Evolutionary conservation across 768 basidiomycete genomes (phyloP), one percentile per base, ranked within the genome.

Genomic region (Dentipellis fragilis): DNA sequence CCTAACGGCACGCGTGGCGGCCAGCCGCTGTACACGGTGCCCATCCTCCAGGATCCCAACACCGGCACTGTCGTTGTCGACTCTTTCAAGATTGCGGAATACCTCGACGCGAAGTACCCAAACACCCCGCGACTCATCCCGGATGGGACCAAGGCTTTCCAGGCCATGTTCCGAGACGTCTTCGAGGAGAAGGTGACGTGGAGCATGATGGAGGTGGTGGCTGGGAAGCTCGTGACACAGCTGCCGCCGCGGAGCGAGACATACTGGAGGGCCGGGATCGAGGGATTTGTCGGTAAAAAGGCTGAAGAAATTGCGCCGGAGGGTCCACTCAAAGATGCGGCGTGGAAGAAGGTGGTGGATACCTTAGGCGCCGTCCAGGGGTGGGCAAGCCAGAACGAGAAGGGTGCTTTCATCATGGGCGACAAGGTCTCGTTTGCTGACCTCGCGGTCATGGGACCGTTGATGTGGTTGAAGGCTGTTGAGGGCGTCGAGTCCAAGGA

Each of bases 21-120:
- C 21, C n/a, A 21, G 36, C 42, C 51, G 21, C 34, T 52, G 4
- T 64, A 63, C 52, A 64, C 63, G 2, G 21, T 58, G 2, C 63
- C 63, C 16, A 54, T 55, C 36, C 63, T 64, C 19, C 35, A 51
- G n/a, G 60, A 61, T 52, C 46, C 54, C 12, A 47, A 23, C 22
- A 59, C 55, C 10, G 55, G 50, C 34, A 50, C 34, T 4, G 39
- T 57, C 42, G 51, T 63, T 37, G 39, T 62, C 6, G 62, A 64
- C 45, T 64, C 62, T 1, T 40, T 22, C 45, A 22, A 23, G 9
- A 63, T 64, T 46, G 59, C 56, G 2, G 37, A 54, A 21, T 63
- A 61, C 47, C 58, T 64, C 39, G 63, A 64, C n/a, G 56, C 54
- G 21, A 35, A 54, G 16, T 63, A 58, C 42, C 49, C 59, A 6